These are phyloP conservation scores for Sutorius eximius DNA, from an alignment of 1,284 basidiomycete species.

Conservation along the genomic window DNA sequence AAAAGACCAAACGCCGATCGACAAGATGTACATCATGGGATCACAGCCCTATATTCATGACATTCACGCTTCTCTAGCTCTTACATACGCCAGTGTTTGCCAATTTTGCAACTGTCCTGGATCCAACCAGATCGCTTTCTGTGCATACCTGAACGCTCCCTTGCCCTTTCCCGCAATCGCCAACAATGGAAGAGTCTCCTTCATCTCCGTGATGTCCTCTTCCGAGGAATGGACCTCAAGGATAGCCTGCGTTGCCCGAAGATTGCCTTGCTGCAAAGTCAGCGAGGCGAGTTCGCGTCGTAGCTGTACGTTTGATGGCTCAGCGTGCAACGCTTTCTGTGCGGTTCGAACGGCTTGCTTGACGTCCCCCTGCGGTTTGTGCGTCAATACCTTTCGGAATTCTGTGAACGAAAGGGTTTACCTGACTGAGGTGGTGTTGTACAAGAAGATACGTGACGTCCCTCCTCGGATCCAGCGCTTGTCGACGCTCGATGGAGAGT, in stretches of 20 bases:
- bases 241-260: constrained; percentile 42
- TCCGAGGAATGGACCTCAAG: constrained; percentile 35
- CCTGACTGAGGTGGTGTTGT: constrained; percentile 67
- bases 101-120: constrained; percentile 63
- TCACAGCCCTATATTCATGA: constrained; percentile 21
- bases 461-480: constrained; percentile 61
- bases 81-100: constrained; percentile 59
- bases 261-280: constrained; percentile 48
- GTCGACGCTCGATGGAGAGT: constrained; percentile 62
- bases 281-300: constrained; percentile 56
- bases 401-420: constrained; percentile 30
- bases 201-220: constrained; percentile 33
- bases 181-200: constrained; percentile 45
- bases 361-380: constrained; percentile 44
- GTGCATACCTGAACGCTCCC: constrained; percentile 47
- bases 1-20: not conserved
- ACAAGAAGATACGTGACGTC: constrained; percentile 68
- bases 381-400: constrained; percentile 1
- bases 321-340: constrained; percentile 56
- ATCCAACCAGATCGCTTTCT: constrained; percentile 66
- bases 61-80: constrained; percentile 24
- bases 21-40: not conserved
- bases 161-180: constrained; percentile 38
- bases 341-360: constrained; percentile 51
- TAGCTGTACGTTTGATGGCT: constrained; percentile 51